Evolutionary conservation across 2,329 filamentous ascomycete genomes (phyloP).

Genomic region (Lithohypha guttulata): DNA sequence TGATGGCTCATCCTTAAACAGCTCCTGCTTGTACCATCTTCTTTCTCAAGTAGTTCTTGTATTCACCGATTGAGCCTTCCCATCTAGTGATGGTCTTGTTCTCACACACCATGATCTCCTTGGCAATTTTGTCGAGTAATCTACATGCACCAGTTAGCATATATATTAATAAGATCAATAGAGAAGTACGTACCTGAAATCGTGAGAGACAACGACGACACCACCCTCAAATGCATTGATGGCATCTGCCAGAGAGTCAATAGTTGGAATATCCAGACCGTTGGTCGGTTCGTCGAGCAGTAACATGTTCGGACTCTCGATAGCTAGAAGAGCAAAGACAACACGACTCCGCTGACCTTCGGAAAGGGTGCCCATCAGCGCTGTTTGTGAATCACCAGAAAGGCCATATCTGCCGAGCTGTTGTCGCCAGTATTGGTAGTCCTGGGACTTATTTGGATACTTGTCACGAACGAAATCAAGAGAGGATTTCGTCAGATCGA

Average conservation of each 20-base stretch:
- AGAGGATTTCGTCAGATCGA: slow-evolving; percentile 94
- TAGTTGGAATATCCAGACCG: slow-evolving; percentile 97
- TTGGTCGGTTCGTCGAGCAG: slow-evolving; percentile 97
- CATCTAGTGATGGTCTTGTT: slow-evolving; percentile 87
- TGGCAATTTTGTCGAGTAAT: slow-evolving; percentile 97
- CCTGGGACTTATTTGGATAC: slow-evolving; percentile 78
- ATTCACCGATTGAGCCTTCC: slow-evolving; percentile 80
- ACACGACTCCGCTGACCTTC: slow-evolving; percentile 98
- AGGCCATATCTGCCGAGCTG: slow-evolving; percentile 93
- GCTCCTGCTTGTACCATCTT: slow-evolving; percentile 90
- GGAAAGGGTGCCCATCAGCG: slow-evolving; percentile 93
- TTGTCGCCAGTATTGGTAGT: slow-evolving; percentile 99
- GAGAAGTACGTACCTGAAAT: slow-evolving; percentile 67
- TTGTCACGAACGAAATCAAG: slow-evolving; percentile 97
- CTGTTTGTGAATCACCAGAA: slow-evolving; percentile 85
- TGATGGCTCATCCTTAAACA: no score
- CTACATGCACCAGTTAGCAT: slow-evolving; percentile 36
- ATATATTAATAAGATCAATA: slow-evolving; percentile 2
- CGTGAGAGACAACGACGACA: slow-evolving; percentile 96
- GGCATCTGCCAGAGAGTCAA: slow-evolving; percentile 92
- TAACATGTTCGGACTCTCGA: slow-evolving; percentile 95
- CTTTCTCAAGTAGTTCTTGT: slow-evolving; percentile 98
- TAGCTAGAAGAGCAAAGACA: slow-evolving; percentile 90
- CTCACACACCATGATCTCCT: slow-evolving; percentile 98
- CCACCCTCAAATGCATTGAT: slow-evolving; percentile 94